phyloP scores from a whole-genome alignment of 768 basidiomycete genomes.

The Mycena venus region DNA sequence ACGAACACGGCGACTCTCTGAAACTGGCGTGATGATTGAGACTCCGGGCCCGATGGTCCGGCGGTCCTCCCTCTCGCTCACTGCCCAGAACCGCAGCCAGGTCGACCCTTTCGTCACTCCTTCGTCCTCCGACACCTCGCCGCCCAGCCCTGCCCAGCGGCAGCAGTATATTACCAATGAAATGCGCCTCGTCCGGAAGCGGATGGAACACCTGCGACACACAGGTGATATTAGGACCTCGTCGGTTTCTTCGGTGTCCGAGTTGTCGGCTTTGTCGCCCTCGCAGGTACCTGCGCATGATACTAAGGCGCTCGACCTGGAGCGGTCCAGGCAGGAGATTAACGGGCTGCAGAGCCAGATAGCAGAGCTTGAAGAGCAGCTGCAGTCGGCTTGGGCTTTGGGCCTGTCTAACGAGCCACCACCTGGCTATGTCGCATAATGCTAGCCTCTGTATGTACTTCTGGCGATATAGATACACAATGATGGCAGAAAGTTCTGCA shows the following conservation, averaged over 20 bases:
- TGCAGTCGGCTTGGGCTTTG: conserved; percentile 19
- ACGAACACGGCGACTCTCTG: not conserved
- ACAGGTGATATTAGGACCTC: not conserved
- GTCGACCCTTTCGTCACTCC: conserved; percentile 7
- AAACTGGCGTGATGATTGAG: not conserved
- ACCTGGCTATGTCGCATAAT: conserved; percentile 17
- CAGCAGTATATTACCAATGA: conserved; percentile 15
- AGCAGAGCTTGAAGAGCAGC: conserved; percentile 10
- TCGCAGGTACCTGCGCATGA: not conserved
- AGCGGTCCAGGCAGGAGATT: conserved; percentile 8
- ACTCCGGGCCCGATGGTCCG: not conserved
- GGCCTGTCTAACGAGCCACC: conserved; percentile 21
- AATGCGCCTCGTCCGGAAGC: conserved; percentile 19
- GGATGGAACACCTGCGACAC: conserved; percentile 12
- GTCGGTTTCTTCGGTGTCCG: not conserved
- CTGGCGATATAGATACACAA: too few relatives aligned
- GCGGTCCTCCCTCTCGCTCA: not conserved
- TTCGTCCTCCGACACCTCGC: not conserved
- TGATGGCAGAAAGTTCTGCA: too few relatives aligned
- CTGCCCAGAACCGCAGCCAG: not conserved
- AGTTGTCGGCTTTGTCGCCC: not conserved
- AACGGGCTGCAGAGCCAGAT: conserved; percentile 9
- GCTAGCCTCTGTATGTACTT: too few relatives aligned
- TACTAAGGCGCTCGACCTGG: not conserved
- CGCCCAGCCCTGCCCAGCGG: not conserved